Evolutionary conservation across 805 yeast genomes (phyloP), one percentile per base, ranked within the genome.

Genomic region (Barnettozyma sucrosica): DNA sequence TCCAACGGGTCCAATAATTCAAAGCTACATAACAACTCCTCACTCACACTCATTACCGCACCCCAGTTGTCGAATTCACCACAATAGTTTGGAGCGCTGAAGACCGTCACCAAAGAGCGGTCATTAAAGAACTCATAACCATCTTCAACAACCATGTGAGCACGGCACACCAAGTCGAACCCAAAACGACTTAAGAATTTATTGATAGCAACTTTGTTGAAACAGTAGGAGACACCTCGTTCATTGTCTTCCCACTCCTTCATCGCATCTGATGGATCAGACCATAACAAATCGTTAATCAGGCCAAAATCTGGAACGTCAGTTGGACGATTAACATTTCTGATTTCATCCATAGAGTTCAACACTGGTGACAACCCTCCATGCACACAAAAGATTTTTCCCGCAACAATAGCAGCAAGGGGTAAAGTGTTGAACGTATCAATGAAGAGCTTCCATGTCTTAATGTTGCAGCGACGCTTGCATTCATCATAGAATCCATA

Each of bases 191-290:
- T 96, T 66, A 93, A 74, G 67, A 92, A 92, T 69, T 97, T 78
- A 55, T 95, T 86, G 45, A 92, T 97, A 45, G 92, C 98, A 67
- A 92, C 98, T 14, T 98, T 98, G 16, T 98, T 98, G 70, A 93
- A 92, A 20, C 98, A 92, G 70, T 90, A 92, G 18, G 97, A 89
- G 52, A 92, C 98, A 65, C 98, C 98, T 71, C 99, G 86, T 72
- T 93, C 99, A 69, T 93, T 92, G 72, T 93, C 99, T 58, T 93
- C 85, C 99, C 99, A 92, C 21, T 98, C 99, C 32, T 93, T 89
- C 57, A 90, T 88, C 68, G 89, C 97, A 71, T 93, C 92, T 68
- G 92, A 98, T 19, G 99, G 99, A 68, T 92, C 99, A 2, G 97
- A 87, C 99, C 99, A 92, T 61, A 92, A 77, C 66, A 92, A 77